Base-by-base conservation (phyloP, 2,329 filamentous ascomycete species). In the Onygenales sp. region DNA sequence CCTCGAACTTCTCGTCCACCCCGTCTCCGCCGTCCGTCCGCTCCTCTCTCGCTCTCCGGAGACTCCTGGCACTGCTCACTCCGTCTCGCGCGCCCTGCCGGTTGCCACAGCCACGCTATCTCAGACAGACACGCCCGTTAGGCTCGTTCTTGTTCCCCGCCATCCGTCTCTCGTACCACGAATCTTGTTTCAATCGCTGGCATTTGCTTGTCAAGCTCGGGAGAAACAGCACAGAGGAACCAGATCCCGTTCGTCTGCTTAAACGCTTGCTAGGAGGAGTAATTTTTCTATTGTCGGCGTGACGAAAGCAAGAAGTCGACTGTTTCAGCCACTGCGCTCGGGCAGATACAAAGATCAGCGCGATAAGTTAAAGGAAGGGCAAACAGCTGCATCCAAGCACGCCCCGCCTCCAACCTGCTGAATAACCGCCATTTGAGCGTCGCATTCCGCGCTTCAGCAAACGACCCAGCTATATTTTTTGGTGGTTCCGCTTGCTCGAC, bases 201-300 rank as follows among this genome's bases (percentile, higher is more conserved):
- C 73, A 75, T 75, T 75, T 67, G 72, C 72, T 75, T 75, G 73
- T 74, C 72, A 70, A 75, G 73, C 56, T 49, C 49, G 40, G 45
- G 42, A 52, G 45, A 55, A 42, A 56, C 36, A 39, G 52, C 39
- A 32, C 10, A 47, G 44, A 36, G 27, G n/a, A 49, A 52, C 45
- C 10, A 42, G 46, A 50, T 46, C 40, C 40, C n/a, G 17, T 31
- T 49, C 17, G 21, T 6, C 3, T 36, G 21, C 13, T 40, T 21
- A n/a, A 39, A 10, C 31, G 36, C 10, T 6, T 42, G 11, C 14
- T 42, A 17, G 36, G 31, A 42, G 10, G 36, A 48, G n/a, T 7
- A 5, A 10, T n/a, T 4, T 48, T 44, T 21, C 42, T n/a, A 31
- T 31, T 39, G 40, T 43, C 52, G 48, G 43, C 36, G 44, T 31